Percentiles rank a stretch among this genome's conserved stretches.
These are phyloP conservation scores for Lotus japonicus DNA, from an alignment of 306 rosid species.

Conservation along the genomic window DNA sequence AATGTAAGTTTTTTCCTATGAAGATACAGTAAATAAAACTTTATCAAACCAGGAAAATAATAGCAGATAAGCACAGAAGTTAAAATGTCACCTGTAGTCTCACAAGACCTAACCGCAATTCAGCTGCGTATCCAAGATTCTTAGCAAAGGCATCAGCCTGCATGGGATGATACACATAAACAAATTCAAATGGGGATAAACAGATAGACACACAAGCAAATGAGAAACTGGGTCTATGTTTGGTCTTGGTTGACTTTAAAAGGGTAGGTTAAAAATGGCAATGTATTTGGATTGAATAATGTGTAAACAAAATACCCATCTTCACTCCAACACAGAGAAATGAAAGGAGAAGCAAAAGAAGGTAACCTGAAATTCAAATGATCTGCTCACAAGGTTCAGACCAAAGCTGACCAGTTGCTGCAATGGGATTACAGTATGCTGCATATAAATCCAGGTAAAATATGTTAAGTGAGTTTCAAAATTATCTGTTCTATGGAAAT, in stretches of 20 bases:
- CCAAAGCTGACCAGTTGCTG: constrained; percentile 91
- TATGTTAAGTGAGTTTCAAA: constrained; percentile 2
- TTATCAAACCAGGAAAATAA: neutral
- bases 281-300: neutral
- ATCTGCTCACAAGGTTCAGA: constrained; percentile 84
- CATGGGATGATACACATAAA: constrained; percentile 10
- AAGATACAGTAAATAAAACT: neutral
- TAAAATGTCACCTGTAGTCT: constrained; percentile 61
- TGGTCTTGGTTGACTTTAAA: neutral
- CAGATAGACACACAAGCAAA: neutral
- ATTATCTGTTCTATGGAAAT: neutral
- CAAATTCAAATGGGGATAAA: neutral
- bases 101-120: constrained; percentile 68
- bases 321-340: neutral
- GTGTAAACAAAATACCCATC: neutral
- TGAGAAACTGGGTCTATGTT: neutral
- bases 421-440: constrained; percentile 87
- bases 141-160: constrained; percentile 90
- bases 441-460: constrained; percentile 33
- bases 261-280: neutral
- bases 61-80: neutral
- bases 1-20: no score
- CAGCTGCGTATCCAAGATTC: constrained; percentile 71
- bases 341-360: neutral
- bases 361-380: constrained; percentile 89